Base-by-base conservation (phyloP, 2,329 filamentous ascomycete species). In the Nigrospora sphaerica region DNA sequence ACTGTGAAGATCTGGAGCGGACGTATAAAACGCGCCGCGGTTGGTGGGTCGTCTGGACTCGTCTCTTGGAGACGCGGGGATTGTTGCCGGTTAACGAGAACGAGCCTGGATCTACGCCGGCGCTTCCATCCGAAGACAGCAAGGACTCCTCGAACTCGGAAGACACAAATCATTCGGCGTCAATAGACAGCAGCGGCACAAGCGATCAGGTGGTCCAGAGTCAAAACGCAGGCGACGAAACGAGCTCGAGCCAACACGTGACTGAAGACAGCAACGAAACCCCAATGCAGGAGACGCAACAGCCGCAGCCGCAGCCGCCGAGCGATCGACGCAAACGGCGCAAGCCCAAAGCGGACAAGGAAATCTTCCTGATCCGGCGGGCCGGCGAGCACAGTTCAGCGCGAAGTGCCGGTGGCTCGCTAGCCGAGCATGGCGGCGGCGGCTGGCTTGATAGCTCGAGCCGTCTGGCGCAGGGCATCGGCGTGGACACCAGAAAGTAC, bases 401-500 rank as follows among this genome's bases (percentile, higher is more conserved):
- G 14, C 63, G 68, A 32, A 63, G 64, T 19, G 55, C 61, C 18
- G 61, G 63, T 44, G 52, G 54, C 44, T 59, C 67, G 31, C 37
- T 28, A 31, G 57, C 60, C 16, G 60, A 57, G n/a, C 63, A 72
- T 55, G 48, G 67, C 50, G 58, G 67, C 13, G 54, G 65, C 40
- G 57, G 73, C 47, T 69, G 78, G 72, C 56, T 73, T 39, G 77
- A 76, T 19, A 79, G 78, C 3, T 77, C 81, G 2, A 76, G 73
- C 17, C 75, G 76, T 46, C 63, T 89, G 52, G 81, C 78, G 0
- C 82, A 87, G 57, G 86, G 86, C 0, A 88, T 91, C 52, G 86
- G 86, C 0, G 75, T 90, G 32, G 86, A 91, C 69, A 88, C 86
- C 31, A 76, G 82, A 62, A 78, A 77, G 59, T 90, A 90, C 62